Evolutionary conservation across 129 eudicot species (phyloP), one percentile per base, ranked within the genome.

Genomic region (Scalesia atractyloides): DNA sequence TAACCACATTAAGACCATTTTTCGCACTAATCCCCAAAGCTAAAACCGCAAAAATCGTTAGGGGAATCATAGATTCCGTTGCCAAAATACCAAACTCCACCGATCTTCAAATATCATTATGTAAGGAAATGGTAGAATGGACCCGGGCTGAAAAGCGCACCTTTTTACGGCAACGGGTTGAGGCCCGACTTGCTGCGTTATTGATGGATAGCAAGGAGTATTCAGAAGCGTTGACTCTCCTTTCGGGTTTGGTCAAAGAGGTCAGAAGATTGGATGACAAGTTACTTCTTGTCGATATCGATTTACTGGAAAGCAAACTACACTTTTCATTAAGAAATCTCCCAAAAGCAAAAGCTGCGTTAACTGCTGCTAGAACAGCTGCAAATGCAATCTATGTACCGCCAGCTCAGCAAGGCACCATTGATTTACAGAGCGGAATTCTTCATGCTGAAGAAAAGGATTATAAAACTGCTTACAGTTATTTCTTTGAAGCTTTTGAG

Each of bases 351-450:
- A 87, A 87, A 76, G 92, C 92, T 61, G 84, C 92, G 36, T 82
- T 89, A 4, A 89, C 91, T 15, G 91, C 91, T 13, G 91, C 91
- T 30, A 80, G 96, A 76, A 89, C 96, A n/a, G 92, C 91, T 34
- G 96, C 91, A 36, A 89, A 89, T 73, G 96, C 91, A 6, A 86
- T 89, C 43, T 89, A 89, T 39, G 96, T 86, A 44, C 91, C 91
- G 47, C 91, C 91, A 37, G 87, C 87, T 66, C 91, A 86, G 59
- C 87, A 86, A 72, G 91, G 91, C 10, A 80, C 84, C 18, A 83
- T 86, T 20, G 91, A 86, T 79, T 80, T 86, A 56, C 87, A 86
- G 41, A 86, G 87, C 30, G 87, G 91, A 37, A 83, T 86, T 57
- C 87, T 86, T 16, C 87, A 86, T 76, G 91, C 91, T 30, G 91